Evolutionary conservation across 2,329 filamentous ascomycete species (phyloP).

Genomic region (Diaporthe destruens): DNA sequence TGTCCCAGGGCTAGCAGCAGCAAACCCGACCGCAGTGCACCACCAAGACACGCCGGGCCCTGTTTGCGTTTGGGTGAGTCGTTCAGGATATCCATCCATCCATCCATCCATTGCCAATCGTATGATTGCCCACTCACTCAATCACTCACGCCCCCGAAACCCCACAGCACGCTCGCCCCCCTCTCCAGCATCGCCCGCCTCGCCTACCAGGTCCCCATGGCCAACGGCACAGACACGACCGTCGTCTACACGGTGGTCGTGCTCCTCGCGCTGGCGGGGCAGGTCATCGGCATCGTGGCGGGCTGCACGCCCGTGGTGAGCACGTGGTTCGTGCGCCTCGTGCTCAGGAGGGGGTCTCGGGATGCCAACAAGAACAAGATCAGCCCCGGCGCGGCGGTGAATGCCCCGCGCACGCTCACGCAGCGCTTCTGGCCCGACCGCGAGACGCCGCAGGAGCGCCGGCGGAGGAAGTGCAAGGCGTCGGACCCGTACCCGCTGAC

Average conservation of each 20-base stretch:
- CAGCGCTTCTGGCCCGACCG: slow-evolving; percentile 35
- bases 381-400: slow-evolving; percentile 15
- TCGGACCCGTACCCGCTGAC: slow-evolving; percentile 29
- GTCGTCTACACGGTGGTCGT: slow-evolving; percentile 46
- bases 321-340: slow-evolving; percentile 40
- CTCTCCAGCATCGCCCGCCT: slow-evolving; percentile 47
- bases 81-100: no score
- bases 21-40: slow-evolving; percentile 4
- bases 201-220: slow-evolving; percentile 43
- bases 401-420: slow-evolving; percentile 19
- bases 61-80: slow-evolving; percentile 48
- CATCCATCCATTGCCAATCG: background rate
- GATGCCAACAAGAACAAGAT: background rate
- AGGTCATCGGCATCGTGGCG: slow-evolving; percentile 45
- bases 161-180: slow-evolving; percentile 44
- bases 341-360: background rate
- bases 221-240: slow-evolving; percentile 43
- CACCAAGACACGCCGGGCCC: slow-evolving; percentile 44
- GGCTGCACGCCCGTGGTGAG: slow-evolving; percentile 45
- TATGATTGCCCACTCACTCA: background rate
- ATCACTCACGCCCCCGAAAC: background rate
- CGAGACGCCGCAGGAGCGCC: slow-evolving; percentile 21
- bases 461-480: slow-evolving; percentile 24
- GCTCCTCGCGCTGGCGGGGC: slow-evolving; percentile 45
- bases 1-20: background rate